Percentiles rank a stretch among this genome's conserved stretches.
These are phyloP conservation scores for Nitzschia inconspicua DNA, from an alignment of 108 stramenopile species.

Conservation along the genomic window DNA sequence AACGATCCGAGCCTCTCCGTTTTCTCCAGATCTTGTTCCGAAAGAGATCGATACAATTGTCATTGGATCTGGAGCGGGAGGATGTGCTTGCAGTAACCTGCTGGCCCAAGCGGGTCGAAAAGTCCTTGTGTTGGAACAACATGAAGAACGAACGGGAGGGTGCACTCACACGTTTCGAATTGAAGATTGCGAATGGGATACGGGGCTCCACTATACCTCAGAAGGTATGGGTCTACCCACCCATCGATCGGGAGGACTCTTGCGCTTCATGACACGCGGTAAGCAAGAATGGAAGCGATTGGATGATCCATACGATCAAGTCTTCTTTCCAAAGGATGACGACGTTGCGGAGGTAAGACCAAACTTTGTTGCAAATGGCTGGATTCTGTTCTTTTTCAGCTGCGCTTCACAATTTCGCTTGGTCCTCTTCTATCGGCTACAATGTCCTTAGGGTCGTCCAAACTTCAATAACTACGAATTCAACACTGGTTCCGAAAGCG, in stretches of 20 bases:
- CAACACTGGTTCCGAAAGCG: slow-evolving; percentile 26
- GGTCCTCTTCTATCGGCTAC: too few species aligned
- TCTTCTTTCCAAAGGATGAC: slow-evolving; percentile 42
- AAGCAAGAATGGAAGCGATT: slow-evolving; percentile 44
- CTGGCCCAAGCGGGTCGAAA: slow-evolving; percentile 46
- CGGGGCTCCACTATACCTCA: slow-evolving; percentile 37
- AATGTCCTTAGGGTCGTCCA: too few species aligned
- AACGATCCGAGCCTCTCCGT: slow-evolving; percentile 36
- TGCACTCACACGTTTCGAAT: slow-evolving; percentile 42
- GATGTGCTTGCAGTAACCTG: slow-evolving; percentile 45
- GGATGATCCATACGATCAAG: slow-evolving; percentile 54
- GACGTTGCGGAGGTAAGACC: slow-evolving; percentile 27
- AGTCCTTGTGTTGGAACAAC: slow-evolving; percentile 62
- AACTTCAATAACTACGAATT: slow-evolving; percentile 35
- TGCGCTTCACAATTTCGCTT: too few species aligned
- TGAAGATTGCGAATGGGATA: slow-evolving; percentile 37
- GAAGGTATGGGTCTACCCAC: too few species aligned
- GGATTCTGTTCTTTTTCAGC: too few species aligned
- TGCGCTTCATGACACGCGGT: slow-evolving; percentile 50
- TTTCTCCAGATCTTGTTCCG: slow-evolving; percentile 41
- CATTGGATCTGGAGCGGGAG: slow-evolving; percentile 58
- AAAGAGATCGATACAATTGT: slow-evolving; percentile 25
- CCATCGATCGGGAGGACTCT: slow-evolving; percentile 44
- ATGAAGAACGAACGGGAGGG: slow-evolving; percentile 36
- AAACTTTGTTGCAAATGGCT: too few species aligned